Evolutionary conservation across 2,329 filamentous ascomycete genomes (phyloP).

Genomic region (Fusarium xylarioides): DNA sequence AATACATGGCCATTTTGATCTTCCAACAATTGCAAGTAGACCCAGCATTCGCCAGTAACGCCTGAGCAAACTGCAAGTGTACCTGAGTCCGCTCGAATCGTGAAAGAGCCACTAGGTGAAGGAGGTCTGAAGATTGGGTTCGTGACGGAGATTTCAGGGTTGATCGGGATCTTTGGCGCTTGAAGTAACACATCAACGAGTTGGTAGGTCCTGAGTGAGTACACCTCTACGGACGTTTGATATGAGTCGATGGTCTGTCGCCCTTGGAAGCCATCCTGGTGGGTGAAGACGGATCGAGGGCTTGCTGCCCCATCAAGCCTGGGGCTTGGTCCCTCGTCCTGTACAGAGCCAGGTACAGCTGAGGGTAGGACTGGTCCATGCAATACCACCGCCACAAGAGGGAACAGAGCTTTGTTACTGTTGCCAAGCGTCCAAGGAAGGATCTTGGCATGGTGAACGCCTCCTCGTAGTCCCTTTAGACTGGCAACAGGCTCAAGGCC

Average conservation of each 20-base stretch:
- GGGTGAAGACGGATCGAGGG: conserved; percentile 52
- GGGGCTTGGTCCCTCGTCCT: conserved; percentile 51
- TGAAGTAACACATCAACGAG: conserved; percentile 78
- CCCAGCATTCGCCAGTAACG: conserved; percentile 84
- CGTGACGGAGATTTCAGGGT: conserved; percentile 61
- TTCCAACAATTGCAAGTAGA: conserved; percentile 67
- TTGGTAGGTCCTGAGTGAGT: conserved; percentile 80
- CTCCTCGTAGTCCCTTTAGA: conserved; percentile 80
- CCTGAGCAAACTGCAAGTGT: conserved; percentile 82
- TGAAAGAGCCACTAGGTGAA: conserved; percentile 75
- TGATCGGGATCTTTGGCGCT: conserved; percentile 69
- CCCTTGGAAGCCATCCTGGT: conserved; percentile 49
- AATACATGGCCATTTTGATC: conserved; percentile 58
- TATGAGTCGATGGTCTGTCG: conserved; percentile 66
- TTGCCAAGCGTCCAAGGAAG: conserved; percentile 71
- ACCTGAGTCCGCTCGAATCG: conserved; percentile 75
- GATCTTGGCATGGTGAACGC: conserved; percentile 84
- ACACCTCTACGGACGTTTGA: conserved; percentile 89
- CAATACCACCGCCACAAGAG: conserved; percentile 80
- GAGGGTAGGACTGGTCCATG: conserved; percentile 75
- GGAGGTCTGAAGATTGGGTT: conserved; percentile 75
- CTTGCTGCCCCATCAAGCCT: conserved; percentile 54
- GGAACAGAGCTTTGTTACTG: conserved; percentile 67
- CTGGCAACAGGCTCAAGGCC: conserved; percentile 75
- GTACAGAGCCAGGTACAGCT: conserved; percentile 48